These are phyloP conservation scores for Dysphania ambrosioides DNA, from an alignment of 148 eudicot genomes.

Conservation along the genomic window DNA sequence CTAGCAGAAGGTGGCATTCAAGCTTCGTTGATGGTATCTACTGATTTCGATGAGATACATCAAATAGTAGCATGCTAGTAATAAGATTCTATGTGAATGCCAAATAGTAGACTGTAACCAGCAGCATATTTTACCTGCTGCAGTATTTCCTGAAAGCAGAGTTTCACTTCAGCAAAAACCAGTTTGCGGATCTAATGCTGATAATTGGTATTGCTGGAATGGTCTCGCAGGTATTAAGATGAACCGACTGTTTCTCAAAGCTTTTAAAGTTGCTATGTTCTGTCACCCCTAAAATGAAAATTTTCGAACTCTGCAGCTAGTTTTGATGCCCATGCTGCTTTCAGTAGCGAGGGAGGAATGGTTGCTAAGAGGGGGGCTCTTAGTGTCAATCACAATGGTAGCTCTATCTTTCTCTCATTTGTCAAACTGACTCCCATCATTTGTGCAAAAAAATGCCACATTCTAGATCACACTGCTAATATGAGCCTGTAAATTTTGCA, in stretches of 20 bases:
- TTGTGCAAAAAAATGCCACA: conserved; percentile 7
- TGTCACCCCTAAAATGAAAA: neutral
- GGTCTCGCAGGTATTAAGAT: conserved; percentile 55
- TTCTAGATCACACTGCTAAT: conserved; percentile 10
- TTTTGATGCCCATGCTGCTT: conserved; percentile 72
- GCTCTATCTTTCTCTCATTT: conserved; percentile 11
- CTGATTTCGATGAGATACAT: neutral
- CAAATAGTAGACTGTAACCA: neutral
- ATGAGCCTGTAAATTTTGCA: conserved; percentile 27
- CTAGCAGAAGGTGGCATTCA: conserved; percentile 57
- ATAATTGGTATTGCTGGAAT: conserved; percentile 57
- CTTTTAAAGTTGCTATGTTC: neutral
- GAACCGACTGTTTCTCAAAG: neutral
- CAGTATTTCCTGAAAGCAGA: conserved; percentile 82
- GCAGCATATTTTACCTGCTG: conserved; percentile 20
- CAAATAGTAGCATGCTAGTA: neutral
- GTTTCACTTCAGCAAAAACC: conserved; percentile 77
- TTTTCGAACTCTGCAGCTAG: conserved; percentile 46
- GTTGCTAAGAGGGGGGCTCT: conserved; percentile 61
- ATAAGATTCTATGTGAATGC: neutral
- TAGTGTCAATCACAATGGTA: conserved; percentile 58
- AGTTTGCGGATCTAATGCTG: conserved; percentile 78
- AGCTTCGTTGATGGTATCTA: conserved; percentile 44
- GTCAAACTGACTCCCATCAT: too few species aligned
- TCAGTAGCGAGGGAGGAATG: conserved; percentile 61